Evolutionary conservation across 1,284 basidiomycete species (phyloP).

Genomic region (Cutaneotrichosporon cyanovorans): DNA sequence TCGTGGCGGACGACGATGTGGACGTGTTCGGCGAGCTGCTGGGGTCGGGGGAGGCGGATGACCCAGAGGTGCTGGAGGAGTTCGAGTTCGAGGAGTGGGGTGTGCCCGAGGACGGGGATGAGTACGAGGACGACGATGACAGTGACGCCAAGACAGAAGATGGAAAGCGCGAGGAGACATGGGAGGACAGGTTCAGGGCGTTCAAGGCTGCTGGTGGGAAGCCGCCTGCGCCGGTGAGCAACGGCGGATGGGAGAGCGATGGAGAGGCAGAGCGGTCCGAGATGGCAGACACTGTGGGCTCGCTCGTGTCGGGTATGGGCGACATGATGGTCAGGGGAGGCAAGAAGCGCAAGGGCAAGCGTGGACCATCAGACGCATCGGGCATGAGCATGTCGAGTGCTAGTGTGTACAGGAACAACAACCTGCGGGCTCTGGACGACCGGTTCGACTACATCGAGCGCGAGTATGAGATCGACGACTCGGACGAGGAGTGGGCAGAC

Average conservation of each 20-base stretch:
- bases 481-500: conserved; percentile 48
- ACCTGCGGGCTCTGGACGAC: conserved; percentile 81
- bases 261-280: conserved; percentile 54
- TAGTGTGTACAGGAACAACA: conserved; percentile 88
- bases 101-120: conserved; percentile 33
- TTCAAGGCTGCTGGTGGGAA: conserved; percentile 56
- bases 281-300: conserved; percentile 69
- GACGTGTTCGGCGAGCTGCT: conserved; percentile 40
- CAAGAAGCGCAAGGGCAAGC: conserved; percentile 62
- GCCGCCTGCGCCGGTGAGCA: conserved; percentile 32
- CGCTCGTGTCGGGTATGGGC: conserved; percentile 58
- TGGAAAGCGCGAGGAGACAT: conserved; percentile 46
- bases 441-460: conserved; percentile 80
- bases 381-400: conserved; percentile 96
- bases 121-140: conserved; percentile 33
- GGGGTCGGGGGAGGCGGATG: conserved; percentile 55
- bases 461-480: conserved; percentile 61
- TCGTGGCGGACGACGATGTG: conserved; percentile 57
- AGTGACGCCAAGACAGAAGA: conserved; percentile 39
- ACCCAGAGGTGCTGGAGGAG: conserved; percentile 43
- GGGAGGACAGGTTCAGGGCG: conserved; percentile 67
- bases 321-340: conserved; percentile 59
- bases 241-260: conserved; percentile 16
- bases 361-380: conserved; percentile 66
- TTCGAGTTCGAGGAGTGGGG: conserved; percentile 68